Base-by-base conservation (phyloP, 331 rosid species). In the Malus hybrid region DNA sequence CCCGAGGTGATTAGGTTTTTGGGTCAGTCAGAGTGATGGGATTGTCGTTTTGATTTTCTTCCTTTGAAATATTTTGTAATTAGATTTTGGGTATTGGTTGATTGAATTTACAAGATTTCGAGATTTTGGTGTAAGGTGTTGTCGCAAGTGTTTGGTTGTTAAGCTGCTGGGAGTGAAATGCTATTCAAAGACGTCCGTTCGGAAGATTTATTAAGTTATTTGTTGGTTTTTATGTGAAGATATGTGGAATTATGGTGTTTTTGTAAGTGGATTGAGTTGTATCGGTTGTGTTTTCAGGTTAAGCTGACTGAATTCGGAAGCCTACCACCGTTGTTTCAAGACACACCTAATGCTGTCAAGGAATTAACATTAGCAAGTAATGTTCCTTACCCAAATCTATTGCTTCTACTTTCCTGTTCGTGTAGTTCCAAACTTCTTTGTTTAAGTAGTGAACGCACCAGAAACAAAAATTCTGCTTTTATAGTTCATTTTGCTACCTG, bases 301-400 rank as follows among this genome's bases (percentile, higher is more conserved):
- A 39, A 79, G 59, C 83, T 92, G 52, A 95, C 93, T 73, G 88
- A 79, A 80, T 92, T 92, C 81, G 84, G 85, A 85, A 95, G 99
- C 87, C 93, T 95, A 64, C 99, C 97, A 5, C 99, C 99, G 1
- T 89, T 92, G 89, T 95, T 92, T 39, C 91, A 85, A 73, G 86
- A 86, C 50, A 85, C 97, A 2, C 91, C 93, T 54, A 86, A 85
- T 78, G 97, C 97, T 0, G 82, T 83, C 67, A 88, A 75, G 63
- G 97, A 95, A 79, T 80, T 92, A 76, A 93, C 88, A 65, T 10
- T 90, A 77, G 99, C 99, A 73, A 90, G 99, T 95, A 92, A 86
- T 44, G 29, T 75, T 82, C 80, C 79, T 84, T 14, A 56, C 68
- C 75, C 22, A 48, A 69, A 54, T 73, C 55, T 24, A 10, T 42